Evolutionary conservation across 1,284 basidiomycete genomes (phyloP).

Genomic region (Cystobasidium pallidum): DNA sequence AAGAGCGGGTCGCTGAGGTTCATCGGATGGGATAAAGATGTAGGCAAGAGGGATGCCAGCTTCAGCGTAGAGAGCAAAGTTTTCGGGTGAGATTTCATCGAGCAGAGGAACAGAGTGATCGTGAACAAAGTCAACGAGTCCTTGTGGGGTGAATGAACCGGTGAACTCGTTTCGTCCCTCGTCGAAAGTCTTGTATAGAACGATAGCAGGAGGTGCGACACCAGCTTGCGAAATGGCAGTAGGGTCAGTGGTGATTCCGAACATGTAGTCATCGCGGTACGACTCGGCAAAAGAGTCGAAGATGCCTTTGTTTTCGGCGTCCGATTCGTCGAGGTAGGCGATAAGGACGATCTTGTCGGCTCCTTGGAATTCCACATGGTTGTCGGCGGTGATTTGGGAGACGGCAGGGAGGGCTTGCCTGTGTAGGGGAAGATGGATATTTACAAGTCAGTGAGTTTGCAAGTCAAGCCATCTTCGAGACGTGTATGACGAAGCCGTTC

Average conservation of each 20-base stretch:
- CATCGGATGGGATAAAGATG: slow-evolving; percentile 84
- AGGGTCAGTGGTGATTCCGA: slow-evolving; percentile 78
- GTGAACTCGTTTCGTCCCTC: slow-evolving; percentile 74
- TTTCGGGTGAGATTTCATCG: slow-evolving; percentile 92
- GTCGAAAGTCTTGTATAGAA: slow-evolving; percentile 93
- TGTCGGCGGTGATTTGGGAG: slow-evolving; percentile 72
- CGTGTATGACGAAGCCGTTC: no score
- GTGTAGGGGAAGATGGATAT: background rate
- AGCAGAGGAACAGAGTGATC: slow-evolving; percentile 85
- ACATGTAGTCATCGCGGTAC: slow-evolving; percentile 90
- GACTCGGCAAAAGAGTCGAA: slow-evolving; percentile 80
- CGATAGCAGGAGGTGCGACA: slow-evolving; percentile 76
- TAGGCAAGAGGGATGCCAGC: slow-evolving; percentile 89
- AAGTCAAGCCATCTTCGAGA: no score
- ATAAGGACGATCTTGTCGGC: slow-evolving; percentile 90
- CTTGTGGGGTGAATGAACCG: slow-evolving; percentile 62
- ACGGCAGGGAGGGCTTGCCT: slow-evolving; percentile 97
- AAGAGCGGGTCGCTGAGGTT: slow-evolving; percentile 67
- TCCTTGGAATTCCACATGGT: slow-evolving; percentile 81
- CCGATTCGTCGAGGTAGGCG: slow-evolving; percentile 74
- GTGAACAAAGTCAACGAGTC: slow-evolving; percentile 76
- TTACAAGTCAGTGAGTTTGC: no score
- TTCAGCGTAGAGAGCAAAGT: slow-evolving; percentile 83
- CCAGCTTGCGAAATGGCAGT: slow-evolving; percentile 68
- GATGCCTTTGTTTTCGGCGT: slow-evolving; percentile 69